These are phyloP conservation scores for Hysterangium stoloniferum DNA, from an alignment of 768 basidiomycete genomes.

Conservation along the genomic window DNA sequence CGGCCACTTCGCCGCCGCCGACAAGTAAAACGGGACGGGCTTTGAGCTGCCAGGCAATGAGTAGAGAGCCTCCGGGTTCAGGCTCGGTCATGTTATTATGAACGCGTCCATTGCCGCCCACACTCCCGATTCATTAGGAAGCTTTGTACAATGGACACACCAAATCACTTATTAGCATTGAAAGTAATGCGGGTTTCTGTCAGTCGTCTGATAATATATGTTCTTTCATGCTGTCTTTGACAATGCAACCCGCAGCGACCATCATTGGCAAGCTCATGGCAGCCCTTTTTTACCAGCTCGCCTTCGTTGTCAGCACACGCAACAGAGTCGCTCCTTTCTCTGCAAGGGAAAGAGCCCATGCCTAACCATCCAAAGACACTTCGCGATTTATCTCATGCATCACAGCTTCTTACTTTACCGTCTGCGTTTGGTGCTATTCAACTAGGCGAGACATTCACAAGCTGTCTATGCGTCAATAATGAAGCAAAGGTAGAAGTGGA, in stretches of 20 bases:
- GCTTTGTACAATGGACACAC: conserved; percentile 40
- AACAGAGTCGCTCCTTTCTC: conserved; percentile 65
- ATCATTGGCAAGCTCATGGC: conserved; percentile 67
- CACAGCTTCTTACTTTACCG: conserved; percentile 74
- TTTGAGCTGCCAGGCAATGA: conserved; percentile 91
- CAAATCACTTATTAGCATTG: conserved; percentile 61
- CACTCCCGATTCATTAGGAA: no score
- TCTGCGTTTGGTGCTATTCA: conserved; percentile 81
- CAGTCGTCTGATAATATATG: conserved; percentile 27
- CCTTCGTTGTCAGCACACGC: conserved; percentile 78
- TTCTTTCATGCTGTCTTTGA: conserved; percentile 8
- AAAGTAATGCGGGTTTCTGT: conserved; percentile 89
- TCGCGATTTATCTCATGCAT: conserved; percentile 70
- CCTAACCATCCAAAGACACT: conserved; percentile 76
- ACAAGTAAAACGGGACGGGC: conserved; percentile 80
- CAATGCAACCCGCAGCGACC: conserved; percentile 46
- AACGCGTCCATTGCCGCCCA: no score
- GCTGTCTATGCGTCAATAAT: conserved; percentile 77
- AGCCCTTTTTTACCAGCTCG: conserved; percentile 81
- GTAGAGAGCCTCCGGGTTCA: conserved; percentile 59
- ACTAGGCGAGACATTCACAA: conserved; percentile 82
- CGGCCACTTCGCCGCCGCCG: conserved; percentile 90
- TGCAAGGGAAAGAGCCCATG: conserved; percentile 65
- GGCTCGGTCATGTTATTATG: no score
- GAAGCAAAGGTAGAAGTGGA: conserved; percentile 57